phyloP scores from a whole-genome alignment of 2,329 filamentous ascomycete genomes.

The Fusarium fujikuroi region DNA sequence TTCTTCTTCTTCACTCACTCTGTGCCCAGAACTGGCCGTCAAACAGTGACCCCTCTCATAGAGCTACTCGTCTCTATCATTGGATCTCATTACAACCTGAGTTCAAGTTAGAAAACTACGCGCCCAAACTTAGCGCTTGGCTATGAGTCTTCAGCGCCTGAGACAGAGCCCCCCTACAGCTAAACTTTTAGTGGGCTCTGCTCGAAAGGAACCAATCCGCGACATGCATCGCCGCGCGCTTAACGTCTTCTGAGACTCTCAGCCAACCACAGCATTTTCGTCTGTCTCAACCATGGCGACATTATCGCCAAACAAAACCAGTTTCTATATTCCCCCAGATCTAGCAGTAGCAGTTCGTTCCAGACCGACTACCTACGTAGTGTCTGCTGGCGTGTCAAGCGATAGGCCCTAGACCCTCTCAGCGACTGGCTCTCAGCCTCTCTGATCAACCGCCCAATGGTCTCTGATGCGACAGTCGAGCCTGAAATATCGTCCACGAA shows the following conservation, averaged over 20 bases:
- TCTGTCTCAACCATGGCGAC: constrained; percentile 16
- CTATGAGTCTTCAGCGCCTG: background rate
- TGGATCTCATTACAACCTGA: background rate
- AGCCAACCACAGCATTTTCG: constrained; percentile 31
- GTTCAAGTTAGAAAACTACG: constrained; percentile 2
- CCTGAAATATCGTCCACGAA: constrained; percentile 20
- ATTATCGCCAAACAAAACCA: constrained; percentile 25
- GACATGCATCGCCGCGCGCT: constrained; percentile 36
- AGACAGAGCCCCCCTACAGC: constrained; percentile 2
- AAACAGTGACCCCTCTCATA: background rate
- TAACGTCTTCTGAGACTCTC: constrained; percentile 36
- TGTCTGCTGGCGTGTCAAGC: constrained; percentile 27
- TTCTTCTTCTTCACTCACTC: background rate
- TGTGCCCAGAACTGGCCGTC: background rate
- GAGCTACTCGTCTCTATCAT: background rate
- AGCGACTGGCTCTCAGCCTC: constrained; percentile 34
- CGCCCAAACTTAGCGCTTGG: constrained; percentile 25
- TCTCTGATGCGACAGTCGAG: constrained; percentile 22
- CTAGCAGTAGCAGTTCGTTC: background rate
- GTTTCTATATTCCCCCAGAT: background rate
- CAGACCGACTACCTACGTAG: background rate
- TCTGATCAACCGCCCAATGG: constrained; percentile 22
- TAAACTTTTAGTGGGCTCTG: constrained; percentile 13
- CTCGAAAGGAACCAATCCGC: constrained; percentile 32
- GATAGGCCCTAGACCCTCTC: constrained; percentile 19